Percentiles rank a stretch among this genome's conserved stretches.
These are phyloP conservation scores for Pythium pyrilobum DNA, from an alignment of 352 stramenopile species.

Conservation along the genomic window DNA sequence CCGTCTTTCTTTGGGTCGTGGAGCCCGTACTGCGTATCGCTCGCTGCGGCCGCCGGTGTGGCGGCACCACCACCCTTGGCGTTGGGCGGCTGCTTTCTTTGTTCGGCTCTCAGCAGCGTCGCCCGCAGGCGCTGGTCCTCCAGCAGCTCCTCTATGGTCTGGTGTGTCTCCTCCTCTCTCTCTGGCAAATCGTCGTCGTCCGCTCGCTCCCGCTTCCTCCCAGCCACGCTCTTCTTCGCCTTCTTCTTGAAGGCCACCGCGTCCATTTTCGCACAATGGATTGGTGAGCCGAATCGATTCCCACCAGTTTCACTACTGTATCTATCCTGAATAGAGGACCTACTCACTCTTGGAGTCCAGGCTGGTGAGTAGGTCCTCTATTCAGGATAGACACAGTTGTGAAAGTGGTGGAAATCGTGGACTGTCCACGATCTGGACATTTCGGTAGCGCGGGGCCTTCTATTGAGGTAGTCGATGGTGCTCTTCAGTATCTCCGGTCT, in stretches of 20 bases:
- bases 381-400: background rate
- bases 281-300: too few species aligned
- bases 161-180: constrained; percentile 27
- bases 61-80: constrained; percentile 4
- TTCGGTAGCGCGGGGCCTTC: too few species aligned
- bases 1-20: constrained; percentile 76
- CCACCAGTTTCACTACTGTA: too few species aligned
- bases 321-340: background rate
- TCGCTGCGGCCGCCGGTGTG: background rate
- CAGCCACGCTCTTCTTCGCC: constrained; percentile 19
- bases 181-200: constrained; percentile 6
- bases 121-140: constrained; percentile 65
- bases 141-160: constrained; percentile 56
- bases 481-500: too few species aligned
- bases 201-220: constrained; percentile 36
- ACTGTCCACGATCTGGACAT: too few species aligned
- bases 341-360: too few species aligned
- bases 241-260: constrained; percentile 64
- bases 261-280: constrained; percentile 16
- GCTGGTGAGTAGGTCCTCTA: too few species aligned
- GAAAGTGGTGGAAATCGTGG: too few species aligned
- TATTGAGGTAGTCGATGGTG: background rate
- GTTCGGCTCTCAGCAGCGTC: constrained; percentile 34
- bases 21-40: constrained; percentile 42
- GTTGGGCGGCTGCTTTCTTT: constrained; percentile 14